Percentiles rank a stretch among this genome's conserved stretches.
Conservation (phyloP, 441 rosid genomes). For the Capsella rubella region DNA sequence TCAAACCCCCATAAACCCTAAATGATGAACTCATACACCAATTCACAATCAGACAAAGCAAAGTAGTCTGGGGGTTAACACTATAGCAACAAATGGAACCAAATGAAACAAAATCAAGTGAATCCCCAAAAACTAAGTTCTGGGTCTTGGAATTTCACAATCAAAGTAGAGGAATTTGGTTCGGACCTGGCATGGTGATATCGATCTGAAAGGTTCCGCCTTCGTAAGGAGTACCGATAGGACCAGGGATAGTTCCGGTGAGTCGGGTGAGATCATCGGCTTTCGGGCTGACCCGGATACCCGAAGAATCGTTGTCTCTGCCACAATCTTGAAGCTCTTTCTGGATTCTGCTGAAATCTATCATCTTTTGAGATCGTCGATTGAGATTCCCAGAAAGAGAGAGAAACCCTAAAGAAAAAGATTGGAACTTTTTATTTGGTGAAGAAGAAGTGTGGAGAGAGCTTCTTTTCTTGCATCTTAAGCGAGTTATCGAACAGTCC, state of each 20-base stretch:
- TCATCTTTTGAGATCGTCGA: slow-evolving; percentile 52
- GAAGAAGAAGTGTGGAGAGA: not conserved
- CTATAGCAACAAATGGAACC: not conserved
- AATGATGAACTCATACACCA: not conserved
- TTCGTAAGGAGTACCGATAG: slow-evolving; percentile 90
- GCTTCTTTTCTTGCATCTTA: slow-evolving; percentile 12
- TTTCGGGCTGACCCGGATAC: slow-evolving; percentile 75
- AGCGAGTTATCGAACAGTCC: not conserved
- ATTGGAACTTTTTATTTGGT: slow-evolving; percentile 2
- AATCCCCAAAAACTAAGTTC: not conserved
- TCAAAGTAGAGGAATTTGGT: not conserved
- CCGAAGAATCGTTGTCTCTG: slow-evolving; percentile 74
- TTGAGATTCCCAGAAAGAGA: not conserved
- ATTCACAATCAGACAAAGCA: not conserved
- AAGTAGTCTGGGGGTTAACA: not conserved
- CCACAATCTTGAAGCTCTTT: slow-evolving; percentile 95
- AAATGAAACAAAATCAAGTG: slow-evolving; percentile 17
- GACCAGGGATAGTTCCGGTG: slow-evolving; percentile 89
- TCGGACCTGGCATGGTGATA: slow-evolving; percentile 80
- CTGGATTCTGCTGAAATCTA: slow-evolving; percentile 88
- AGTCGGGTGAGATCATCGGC: slow-evolving; percentile 79
- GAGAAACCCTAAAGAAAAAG: not conserved
- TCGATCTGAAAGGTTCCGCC: slow-evolving; percentile 95
- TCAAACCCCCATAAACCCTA: slow-evolving; percentile 19
- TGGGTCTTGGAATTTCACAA: slow-evolving; percentile 3